A percentile compares a stretch with the other conserved stretches of the same genome.
Conservation (phyloP, 805 yeast species). For the Saccharomycopsis sp. region DNA sequence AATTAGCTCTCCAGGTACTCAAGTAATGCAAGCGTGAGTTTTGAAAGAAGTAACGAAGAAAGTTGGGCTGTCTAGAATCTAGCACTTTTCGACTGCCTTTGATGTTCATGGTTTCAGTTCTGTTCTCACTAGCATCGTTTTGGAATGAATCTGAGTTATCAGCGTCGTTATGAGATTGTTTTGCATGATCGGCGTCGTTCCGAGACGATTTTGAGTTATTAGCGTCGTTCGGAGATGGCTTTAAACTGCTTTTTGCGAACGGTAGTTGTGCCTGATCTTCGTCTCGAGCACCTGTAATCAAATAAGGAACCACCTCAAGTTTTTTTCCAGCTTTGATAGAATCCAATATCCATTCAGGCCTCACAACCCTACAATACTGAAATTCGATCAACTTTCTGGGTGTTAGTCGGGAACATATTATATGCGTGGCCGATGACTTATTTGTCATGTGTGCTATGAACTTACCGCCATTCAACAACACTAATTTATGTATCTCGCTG, state of each 20-base stretch:
- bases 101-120: no score
- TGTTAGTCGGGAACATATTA: slow-evolving; percentile 72
- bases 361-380: slow-evolving; percentile 64
- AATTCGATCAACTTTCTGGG: slow-evolving; percentile 66
- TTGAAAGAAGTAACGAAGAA: slow-evolving; percentile 62
- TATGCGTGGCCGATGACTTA: slow-evolving; percentile 76
- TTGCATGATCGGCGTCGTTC: not conserved
- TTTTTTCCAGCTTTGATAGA: slow-evolving; percentile 42
- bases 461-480: slow-evolving; percentile 74
- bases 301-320: slow-evolving; percentile 67
- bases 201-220: slow-evolving; percentile 2
- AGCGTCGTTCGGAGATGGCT: no score
- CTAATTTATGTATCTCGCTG: slow-evolving; percentile 58
- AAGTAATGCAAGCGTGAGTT: slow-evolving; percentile 84
- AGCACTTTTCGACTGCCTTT: slow-evolving; percentile 22
- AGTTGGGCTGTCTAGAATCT: slow-evolving; percentile 74
- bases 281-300: slow-evolving; percentile 41
- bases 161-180: no score
- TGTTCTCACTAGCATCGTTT: not conserved
- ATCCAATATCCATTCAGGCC: slow-evolving; percentile 76
- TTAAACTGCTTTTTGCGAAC: slow-evolving; percentile 21
- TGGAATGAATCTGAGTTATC: no score
- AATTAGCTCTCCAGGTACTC: slow-evolving; percentile 76
- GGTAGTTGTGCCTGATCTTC: slow-evolving; percentile 46
- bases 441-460: slow-evolving; percentile 62